Conservation (phyloP, 257 asterid species). For the Agastache rugosa region DNA sequence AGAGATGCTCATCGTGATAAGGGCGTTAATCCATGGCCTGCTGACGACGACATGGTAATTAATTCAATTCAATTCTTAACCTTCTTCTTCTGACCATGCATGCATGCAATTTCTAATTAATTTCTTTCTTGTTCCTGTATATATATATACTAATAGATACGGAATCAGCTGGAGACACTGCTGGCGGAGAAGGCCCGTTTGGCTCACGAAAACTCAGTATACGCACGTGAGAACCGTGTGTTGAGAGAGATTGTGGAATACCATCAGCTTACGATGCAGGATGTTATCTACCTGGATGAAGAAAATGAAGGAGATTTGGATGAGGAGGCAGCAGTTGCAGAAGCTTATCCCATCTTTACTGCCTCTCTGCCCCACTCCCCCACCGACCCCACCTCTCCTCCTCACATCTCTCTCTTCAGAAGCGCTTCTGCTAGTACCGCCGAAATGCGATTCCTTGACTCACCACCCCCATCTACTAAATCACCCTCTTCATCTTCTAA, state of each 20-base stretch:
- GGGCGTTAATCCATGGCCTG: slow-evolving; percentile 60
- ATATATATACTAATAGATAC: too few species aligned
- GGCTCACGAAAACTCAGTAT: slow-evolving; percentile 84
- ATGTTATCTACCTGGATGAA: slow-evolving; percentile 83
- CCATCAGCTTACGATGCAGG: slow-evolving; percentile 92
- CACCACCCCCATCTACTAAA: neutral
- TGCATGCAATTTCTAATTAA: too few species aligned
- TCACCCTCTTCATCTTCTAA: neutral
- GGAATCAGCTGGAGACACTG: slow-evolving; percentile 89
- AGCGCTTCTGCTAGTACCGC: slow-evolving; percentile 33
- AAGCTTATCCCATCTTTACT: slow-evolving; percentile 51
- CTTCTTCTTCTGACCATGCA: too few species aligned
- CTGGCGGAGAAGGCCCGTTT: slow-evolving; percentile 88
- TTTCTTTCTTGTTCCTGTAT: too few species aligned
- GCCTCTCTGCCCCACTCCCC: slow-evolving; percentile 25
- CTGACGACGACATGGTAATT: slow-evolving; percentile 97
- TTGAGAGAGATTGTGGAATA: slow-evolving; percentile 93
- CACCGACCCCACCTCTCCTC: slow-evolving; percentile 20
- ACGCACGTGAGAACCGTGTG: slow-evolving; percentile 89
- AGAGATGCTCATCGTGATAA: slow-evolving; percentile 74
- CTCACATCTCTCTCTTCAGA: slow-evolving; percentile 40
- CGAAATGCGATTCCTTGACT: neutral
- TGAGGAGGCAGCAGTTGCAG: slow-evolving; percentile 64
- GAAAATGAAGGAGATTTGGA: slow-evolving; percentile 53
- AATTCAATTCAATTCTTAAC: neutral